Conservation (phyloP, 257 asterid species). For the Primulina tabacum region DNA sequence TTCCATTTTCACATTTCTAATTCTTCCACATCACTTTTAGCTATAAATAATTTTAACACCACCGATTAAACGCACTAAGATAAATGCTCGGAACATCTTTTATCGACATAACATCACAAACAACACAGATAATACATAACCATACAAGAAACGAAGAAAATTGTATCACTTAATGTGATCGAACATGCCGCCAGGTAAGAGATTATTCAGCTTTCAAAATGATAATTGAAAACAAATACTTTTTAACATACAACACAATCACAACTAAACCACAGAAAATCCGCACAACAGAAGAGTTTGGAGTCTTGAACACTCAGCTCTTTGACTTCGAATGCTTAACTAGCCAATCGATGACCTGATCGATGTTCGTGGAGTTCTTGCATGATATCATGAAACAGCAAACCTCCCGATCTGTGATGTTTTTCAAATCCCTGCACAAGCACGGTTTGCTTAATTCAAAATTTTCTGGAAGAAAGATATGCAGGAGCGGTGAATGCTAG, state of each 20-base stretch:
- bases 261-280: neutral
- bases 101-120: no score
- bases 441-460: neutral
- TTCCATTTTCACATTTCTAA: neutral
- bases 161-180: neutral
- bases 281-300: neutral
- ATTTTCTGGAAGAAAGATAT: neutral
- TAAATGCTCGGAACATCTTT: no score
- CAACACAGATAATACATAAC: no score
- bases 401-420: slow-evolving; percentile 85
- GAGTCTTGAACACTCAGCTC: slow-evolving; percentile 40
- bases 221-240: neutral
- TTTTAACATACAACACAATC: neutral
- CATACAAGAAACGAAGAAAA: neutral
- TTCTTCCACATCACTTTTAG: neutral
- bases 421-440: slow-evolving; percentile 68
- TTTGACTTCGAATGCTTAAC: slow-evolving; percentile 92
- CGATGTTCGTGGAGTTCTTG: slow-evolving; percentile 93
- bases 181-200: slow-evolving; percentile 13
- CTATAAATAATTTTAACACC: neutral
- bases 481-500: neutral
- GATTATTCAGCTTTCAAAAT: neutral
- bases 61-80: neutral
- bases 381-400: slow-evolving; percentile 99
- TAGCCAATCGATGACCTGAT: slow-evolving; percentile 94